phyloP scores from a whole-genome alignment of 257 asterid genomes.

The Ilex asprella region DNA sequence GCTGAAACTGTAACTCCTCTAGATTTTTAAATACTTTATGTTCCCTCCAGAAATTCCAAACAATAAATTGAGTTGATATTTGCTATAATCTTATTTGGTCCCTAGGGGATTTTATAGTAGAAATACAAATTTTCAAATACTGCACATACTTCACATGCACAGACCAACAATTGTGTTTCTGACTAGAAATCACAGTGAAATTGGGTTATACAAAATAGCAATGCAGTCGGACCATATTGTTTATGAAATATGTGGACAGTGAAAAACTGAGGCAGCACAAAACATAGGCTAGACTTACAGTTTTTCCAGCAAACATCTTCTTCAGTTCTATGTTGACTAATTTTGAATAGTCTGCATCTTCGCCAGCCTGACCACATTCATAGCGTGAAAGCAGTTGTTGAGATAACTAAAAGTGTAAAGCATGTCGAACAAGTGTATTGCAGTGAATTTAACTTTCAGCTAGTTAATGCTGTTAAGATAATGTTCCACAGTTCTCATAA shows the following conservation, averaged over 20 bases:
- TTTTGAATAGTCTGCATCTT: conserved; percentile 56
- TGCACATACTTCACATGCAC: no score
- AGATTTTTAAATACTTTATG: no score
- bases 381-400: not conserved
- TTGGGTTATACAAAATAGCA: not conserved
- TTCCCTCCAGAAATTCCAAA: no score
- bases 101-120: no score
- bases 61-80: no score
- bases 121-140: no score
- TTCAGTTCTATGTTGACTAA: conserved; percentile 61
- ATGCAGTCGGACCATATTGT: not conserved
- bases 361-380: conserved; percentile 54
- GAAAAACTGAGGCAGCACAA: not conserved
- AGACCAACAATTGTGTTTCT: not conserved
- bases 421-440: not conserved
- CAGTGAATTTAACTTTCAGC: not conserved
- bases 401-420: not conserved
- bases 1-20: no score
- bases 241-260: not conserved
- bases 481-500: not conserved
- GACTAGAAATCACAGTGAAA: not conserved
- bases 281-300: conserved; percentile 22
- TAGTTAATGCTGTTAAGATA: not conserved
- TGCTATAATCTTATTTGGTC: no score
- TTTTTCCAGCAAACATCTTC: conserved; percentile 60